Evolutionary conservation across 345 rosid species (phyloP).

Genomic region (Viola odorata): DNA sequence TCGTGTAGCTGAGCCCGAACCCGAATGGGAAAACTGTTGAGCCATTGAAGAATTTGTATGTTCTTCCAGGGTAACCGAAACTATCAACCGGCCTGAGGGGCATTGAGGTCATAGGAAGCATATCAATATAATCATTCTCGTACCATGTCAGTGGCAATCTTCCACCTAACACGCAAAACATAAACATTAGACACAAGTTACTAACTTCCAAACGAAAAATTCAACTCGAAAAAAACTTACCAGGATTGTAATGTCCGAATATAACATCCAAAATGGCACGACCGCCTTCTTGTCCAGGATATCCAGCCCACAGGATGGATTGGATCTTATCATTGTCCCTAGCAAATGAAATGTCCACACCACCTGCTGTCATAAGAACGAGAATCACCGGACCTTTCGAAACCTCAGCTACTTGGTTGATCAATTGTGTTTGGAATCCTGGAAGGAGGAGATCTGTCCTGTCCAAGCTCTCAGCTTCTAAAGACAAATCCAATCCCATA

Average conservation of each 20-base stretch:
- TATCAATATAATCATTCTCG: conserved; percentile 25
- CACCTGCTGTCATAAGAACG: conserved; percentile 51
- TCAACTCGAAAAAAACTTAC: conserved; percentile 13
- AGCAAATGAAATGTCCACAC: conserved; percentile 44
- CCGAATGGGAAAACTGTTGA: conserved; percentile 48
- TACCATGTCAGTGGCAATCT: conserved; percentile 56
- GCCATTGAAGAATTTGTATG: conserved; percentile 56
- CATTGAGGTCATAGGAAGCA: conserved; percentile 54
- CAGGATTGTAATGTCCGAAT: conserved; percentile 57
- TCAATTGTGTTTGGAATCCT: conserved; percentile 39
- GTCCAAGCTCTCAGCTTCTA: conserved; percentile 51
- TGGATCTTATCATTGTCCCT: conserved; percentile 27
- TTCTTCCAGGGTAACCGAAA: conserved; percentile 46
- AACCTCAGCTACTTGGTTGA: conserved; percentile 34
- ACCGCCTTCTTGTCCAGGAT: conserved; percentile 68
- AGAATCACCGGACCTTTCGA: conserved; percentile 49
- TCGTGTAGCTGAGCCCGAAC: conserved; percentile 49
- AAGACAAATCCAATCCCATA: conserved; percentile 35
- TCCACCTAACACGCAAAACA: conserved; percentile 33
- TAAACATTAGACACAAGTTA: not conserved
- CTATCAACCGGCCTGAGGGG: conserved; percentile 35
- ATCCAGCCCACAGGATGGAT: conserved; percentile 52
- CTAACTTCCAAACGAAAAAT: not conserved
- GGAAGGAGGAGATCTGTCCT: conserved; percentile 43
- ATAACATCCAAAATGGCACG: conserved; percentile 53